Evolutionary conservation across 2,329 filamentous ascomycete species (phyloP), one percentile per base, ranked within the genome.

Genomic region (Pezicula carpinea): DNA sequence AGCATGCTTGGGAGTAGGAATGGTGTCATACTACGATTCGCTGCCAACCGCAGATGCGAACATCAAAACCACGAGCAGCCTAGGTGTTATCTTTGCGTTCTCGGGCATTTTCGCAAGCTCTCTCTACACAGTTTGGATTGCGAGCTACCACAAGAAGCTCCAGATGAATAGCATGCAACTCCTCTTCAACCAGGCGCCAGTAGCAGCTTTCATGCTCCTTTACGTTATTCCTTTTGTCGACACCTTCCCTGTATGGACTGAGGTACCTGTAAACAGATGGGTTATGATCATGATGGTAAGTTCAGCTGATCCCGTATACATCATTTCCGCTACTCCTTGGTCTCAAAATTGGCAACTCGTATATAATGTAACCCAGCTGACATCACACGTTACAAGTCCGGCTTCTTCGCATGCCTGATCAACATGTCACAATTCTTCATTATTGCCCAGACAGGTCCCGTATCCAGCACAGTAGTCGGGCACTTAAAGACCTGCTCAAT

Each of bases 11-110:
- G 83, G 83, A 32, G 82, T 87, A 5, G 82, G 73, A 29, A 74
- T 84, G 58, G 80, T 85, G 15, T 83, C 80, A 7, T 86, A 85
- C 64, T 85, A 82, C 62, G 82, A 86, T 64, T 81, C 81, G n/a
- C 69, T 76, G 21, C 73, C 73, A 17, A 61, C 67, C 2, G 58
- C 64, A 14, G 68, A 76, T 54, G 64, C 66, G 31, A 73, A 66
- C 35, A 65, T 77, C 58, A 77, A 77, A 63, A 76, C 75, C 0
- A 84, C 81, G 0, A 74, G 73, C 14, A 66, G 68, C 0, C 60
- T 83, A 31, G 82, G 83, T n/a, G 74, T 85, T 4, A 58, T 82
- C 31, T 85, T 85, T 59, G 81, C 83, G 19, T 77, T 86, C 46
- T 58, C 66, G 2, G 82, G 82, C 42, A 81, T 86, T 10, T 72